Percentiles rank a stretch among this genome's conserved stretches.
Evolutionary conservation across 192 early-diverging fungal genomes (phyloP).

Genomic region (Umbelopsis isabellina): DNA sequence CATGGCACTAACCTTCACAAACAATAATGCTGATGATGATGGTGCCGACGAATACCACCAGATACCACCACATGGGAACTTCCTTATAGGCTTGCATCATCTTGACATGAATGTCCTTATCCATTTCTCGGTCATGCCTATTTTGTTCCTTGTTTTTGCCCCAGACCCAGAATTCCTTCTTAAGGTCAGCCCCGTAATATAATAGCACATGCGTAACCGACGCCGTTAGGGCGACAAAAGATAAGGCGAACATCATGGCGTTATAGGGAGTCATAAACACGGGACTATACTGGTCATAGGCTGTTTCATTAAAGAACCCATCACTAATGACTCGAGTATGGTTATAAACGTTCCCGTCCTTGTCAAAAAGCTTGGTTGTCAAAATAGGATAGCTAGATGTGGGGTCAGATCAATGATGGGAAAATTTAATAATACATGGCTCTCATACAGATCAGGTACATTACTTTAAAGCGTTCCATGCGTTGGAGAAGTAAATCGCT

Average conservation of each 20-base stretch:
- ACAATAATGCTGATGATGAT: conserved; percentile 45
- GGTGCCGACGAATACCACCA: conserved; percentile 48
- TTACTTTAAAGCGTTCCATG: conserved; percentile 47
- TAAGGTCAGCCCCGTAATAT: conserved; percentile 49
- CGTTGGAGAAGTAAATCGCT: conserved; percentile 55
- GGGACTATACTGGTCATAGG: conserved; percentile 50
- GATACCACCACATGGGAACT: conserved; percentile 76
- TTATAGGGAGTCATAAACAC: conserved; percentile 56
- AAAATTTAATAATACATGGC: too few relatives aligned
- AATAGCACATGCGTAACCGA: conserved; percentile 60
- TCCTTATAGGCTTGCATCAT: conserved; percentile 70
- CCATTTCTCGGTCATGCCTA: conserved; percentile 28
- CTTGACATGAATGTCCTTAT: conserved; percentile 59
- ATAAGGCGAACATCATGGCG: conserved; percentile 60
- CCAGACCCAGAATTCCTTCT: conserved; percentile 58
- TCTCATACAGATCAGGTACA: too few relatives aligned
- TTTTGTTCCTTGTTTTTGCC: conserved; percentile 44
- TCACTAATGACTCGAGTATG: conserved; percentile 41
- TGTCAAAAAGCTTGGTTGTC: conserved; percentile 45
- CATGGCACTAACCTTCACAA: not conserved
- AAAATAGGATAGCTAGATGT: conserved; percentile 34
- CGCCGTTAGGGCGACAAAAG: conserved; percentile 61
- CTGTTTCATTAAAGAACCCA: conserved; percentile 45
- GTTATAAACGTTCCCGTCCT: conserved; percentile 12
- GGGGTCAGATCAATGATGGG: conserved; percentile 32